phyloP scores from a whole-genome alignment of 305 asterid species.

The Fraxinus baroniana region DNA sequence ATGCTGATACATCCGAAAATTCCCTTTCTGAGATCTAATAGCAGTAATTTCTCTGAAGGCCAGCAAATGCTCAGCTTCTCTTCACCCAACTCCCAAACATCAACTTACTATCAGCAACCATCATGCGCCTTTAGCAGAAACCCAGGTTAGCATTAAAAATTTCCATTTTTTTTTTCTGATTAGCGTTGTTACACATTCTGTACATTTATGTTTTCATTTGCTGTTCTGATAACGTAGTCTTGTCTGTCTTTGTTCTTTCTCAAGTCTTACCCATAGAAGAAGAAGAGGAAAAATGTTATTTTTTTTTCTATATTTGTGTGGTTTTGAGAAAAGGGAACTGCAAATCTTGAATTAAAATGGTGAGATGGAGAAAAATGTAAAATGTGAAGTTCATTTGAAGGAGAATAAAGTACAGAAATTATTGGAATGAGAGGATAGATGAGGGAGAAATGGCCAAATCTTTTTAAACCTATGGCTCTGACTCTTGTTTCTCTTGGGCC shows the following conservation, averaged over 20 bases:
- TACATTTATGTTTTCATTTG: neutral
- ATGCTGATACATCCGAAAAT: conserved; percentile 30
- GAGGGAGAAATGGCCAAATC: neutral
- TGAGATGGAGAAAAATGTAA: neutral
- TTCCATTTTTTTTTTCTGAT: conserved; percentile 4
- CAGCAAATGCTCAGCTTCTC: conserved; percentile 86
- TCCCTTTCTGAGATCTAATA: conserved; percentile 41
- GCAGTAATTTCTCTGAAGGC: conserved; percentile 23
- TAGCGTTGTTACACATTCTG: neutral
- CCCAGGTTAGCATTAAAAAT: conserved; percentile 46
- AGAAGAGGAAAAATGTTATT: neutral
- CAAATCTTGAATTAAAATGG: neutral
- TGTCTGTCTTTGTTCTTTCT: neutral
- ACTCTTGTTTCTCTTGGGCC: neutral
- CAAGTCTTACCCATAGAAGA: conserved; percentile 19
- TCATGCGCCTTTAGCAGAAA: conserved; percentile 36
- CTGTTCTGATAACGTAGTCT: neutral
- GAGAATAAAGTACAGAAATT: neutral
- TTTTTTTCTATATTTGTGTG: neutral
- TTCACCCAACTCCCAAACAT: conserved; percentile 49
- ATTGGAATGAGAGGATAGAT: neutral
- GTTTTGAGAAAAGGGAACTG: neutral
- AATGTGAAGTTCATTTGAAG: neutral
- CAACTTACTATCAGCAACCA: conserved; percentile 36
- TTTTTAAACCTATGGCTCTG: neutral